Conservation (phyloP, 2,329 filamentous ascomycete genomes). For the Botrytis hyacinthi region DNA sequence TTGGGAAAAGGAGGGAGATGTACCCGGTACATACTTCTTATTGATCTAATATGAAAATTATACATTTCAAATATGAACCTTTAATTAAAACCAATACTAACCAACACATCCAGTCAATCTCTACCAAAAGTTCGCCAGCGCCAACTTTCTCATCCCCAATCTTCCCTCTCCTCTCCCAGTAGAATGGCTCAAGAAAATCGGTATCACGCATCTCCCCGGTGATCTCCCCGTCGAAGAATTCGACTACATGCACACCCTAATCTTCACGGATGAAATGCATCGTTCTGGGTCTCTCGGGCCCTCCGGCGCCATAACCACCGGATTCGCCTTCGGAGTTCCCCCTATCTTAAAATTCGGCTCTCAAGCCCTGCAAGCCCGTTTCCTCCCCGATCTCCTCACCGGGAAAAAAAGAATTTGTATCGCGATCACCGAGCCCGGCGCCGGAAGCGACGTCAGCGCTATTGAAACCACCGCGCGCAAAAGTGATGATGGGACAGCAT, state of each 20-base stretch:
- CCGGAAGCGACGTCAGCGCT: background rate
- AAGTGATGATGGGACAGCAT: constrained; percentile 52
- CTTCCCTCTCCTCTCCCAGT: constrained; percentile 68
- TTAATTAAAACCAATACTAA: constrained; percentile 45
- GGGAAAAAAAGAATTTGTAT: background rate
- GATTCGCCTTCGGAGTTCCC: background rate
- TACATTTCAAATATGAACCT: background rate
- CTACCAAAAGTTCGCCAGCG: constrained; percentile 61
- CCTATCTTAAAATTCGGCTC: background rate
- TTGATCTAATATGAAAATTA: background rate
- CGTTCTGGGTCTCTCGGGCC: constrained; percentile 62
- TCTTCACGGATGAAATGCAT: constrained; percentile 68
- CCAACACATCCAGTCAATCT: constrained; percentile 46
- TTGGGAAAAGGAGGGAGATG: constrained; percentile 60
- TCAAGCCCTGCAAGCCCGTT: background rate
- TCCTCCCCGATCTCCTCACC: background rate
- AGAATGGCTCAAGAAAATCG: constrained; percentile 62
- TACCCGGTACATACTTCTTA: constrained; percentile 21
- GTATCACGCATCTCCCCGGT: constrained; percentile 65
- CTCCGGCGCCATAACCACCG: background rate
- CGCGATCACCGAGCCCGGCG: background rate
- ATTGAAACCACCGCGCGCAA: background rate
- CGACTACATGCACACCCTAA: constrained; percentile 68
- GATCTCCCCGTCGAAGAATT: constrained; percentile 69
- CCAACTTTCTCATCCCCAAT: constrained; percentile 68